Conservation (phyloP, 1,284 basidiomycete genomes). For the Boletellus deceptivus region DNA sequence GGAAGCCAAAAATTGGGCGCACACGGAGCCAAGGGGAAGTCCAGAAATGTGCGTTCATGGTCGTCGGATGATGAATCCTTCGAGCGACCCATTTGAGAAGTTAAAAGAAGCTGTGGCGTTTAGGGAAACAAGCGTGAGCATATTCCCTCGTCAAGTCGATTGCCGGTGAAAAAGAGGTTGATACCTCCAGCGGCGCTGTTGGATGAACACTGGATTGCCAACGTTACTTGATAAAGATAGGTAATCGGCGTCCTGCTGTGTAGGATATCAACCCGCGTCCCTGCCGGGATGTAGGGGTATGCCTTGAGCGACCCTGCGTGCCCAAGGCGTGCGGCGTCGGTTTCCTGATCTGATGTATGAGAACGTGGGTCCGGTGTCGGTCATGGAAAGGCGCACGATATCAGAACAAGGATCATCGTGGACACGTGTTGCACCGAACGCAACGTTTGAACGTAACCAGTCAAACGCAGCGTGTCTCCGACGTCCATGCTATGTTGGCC, state of each 20-base stretch:
- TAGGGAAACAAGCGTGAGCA: constrained; percentile 32
- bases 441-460: constrained; percentile 21
- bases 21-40: neutral
- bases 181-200: constrained; percentile 23
- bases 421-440: constrained; percentile 17
- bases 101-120: constrained; percentile 29
- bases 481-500: constrained; percentile 18
- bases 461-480: constrained; percentile 14
- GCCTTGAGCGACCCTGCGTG: constrained; percentile 23
- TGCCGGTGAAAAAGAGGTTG: constrained; percentile 17
- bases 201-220: constrained; percentile 25
- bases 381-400: constrained; percentile 13
- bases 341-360: constrained; percentile 29
- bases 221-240: constrained; percentile 17
- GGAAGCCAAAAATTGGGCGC: constrained; percentile 6
- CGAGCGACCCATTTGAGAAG: constrained; percentile 5
- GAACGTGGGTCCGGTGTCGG: constrained; percentile 19
- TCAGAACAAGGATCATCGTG: constrained; percentile 12
- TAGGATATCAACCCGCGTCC: constrained; percentile 32
- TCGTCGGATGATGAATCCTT: neutral
- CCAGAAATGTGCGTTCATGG: constrained; percentile 15
- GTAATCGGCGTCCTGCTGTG: constrained; percentile 14
- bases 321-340: constrained; percentile 13
- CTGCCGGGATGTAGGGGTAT: constrained; percentile 22
- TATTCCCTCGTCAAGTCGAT: constrained; percentile 32